Base-by-base conservation (phyloP, 2,329 filamentous ascomycete genomes). In the Fusarium sp. region DNA sequence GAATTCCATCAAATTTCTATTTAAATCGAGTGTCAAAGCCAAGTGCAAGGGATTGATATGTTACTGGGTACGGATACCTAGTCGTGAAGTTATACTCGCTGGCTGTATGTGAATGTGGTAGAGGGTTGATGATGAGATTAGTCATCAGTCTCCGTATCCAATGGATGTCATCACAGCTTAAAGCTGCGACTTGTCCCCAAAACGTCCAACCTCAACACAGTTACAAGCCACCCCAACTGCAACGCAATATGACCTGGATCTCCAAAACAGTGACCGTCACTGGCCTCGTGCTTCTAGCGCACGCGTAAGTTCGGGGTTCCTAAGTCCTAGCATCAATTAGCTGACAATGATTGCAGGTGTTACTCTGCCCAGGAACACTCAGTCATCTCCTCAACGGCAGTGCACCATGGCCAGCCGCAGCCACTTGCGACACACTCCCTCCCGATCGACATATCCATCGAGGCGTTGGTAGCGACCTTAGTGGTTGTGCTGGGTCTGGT, bases 291-390 rank as follows among this genome's bases (percentile, higher is more conserved):
- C 86, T 97, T 69, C 86, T 97, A 19, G 88, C 90, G 45, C 95
- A 97, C 80, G 92, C 94, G 95, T 97, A 89, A 80, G 92, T 48
- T 27, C 39, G 20, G 25, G 15, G 7, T 33, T 25, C 54, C 35
- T 62, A 58, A 35, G 47, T 32, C 37, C 35, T 40, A 14, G 27
- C 33, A 30, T 53, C 43, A 37, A 45, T 39, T 30, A 49, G 40
- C 62, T 74, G 54, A 76, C 65, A 46, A 23, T 60, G 47, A 52
- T 37, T 33, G 25, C 77, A 99, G 96, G 68, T 96, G 94, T 81
- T 99, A 98, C 81, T 99, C 96, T 51, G 94, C 94, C 46, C 92
- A 97, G 80, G 96, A 99, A 82, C 92, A 97, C 81, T 91, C 93
- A 8, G 85, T 89, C 22, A 87, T 97, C 49, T 88, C 90, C 71